These are phyloP conservation scores for Cantharellus cinnabarinus DNA, from an alignment of 768 basidiomycete species.

Conservation along the genomic window DNA sequence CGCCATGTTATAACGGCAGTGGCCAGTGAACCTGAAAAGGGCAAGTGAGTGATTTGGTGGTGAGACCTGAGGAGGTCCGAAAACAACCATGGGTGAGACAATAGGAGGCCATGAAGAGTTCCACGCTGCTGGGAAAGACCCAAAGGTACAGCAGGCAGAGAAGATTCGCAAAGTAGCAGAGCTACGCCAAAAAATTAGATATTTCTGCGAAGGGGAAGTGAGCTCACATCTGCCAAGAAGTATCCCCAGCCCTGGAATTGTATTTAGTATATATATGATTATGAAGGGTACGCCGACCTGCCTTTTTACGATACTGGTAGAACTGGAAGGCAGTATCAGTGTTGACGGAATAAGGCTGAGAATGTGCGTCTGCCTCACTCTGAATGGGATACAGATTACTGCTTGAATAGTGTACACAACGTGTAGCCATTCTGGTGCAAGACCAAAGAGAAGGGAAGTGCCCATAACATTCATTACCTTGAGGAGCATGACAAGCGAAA, in stretches of 20 bases:
- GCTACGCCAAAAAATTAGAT: conserved; percentile 13
- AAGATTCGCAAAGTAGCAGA: conserved; percentile 86
- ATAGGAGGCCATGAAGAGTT: conserved; percentile 81
- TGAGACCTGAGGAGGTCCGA: neutral
- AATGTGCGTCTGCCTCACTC: neutral
- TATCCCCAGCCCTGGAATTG: neutral
- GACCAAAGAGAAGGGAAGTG: conserved; percentile 73
- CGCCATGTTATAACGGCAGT: conserved; percentile 97
- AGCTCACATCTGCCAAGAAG: neutral
- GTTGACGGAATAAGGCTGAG: conserved; percentile 48
- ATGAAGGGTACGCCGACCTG: too few relatives aligned
- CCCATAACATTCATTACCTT: conserved; percentile 79
- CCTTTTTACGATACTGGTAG: conserved; percentile 27
- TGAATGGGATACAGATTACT: conserved; percentile 54
- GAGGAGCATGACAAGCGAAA: conserved; percentile 27
- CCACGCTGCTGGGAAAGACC: conserved; percentile 56
- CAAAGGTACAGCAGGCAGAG: conserved; percentile 86
- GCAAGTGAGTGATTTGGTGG: conserved; percentile 1
- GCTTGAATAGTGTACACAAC: conserved; percentile 66
- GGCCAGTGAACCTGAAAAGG: conserved; percentile 39
- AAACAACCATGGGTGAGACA: conserved; percentile 57
- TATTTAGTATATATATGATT: too few relatives aligned
- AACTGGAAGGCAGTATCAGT: conserved; percentile 77
- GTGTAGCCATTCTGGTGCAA: conserved; percentile 79
- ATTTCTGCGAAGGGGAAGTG: neutral